phyloP scores from a whole-genome alignment of 2,329 filamentous ascomycete genomes.

The Rhexocercosporidium sp. region DNA sequence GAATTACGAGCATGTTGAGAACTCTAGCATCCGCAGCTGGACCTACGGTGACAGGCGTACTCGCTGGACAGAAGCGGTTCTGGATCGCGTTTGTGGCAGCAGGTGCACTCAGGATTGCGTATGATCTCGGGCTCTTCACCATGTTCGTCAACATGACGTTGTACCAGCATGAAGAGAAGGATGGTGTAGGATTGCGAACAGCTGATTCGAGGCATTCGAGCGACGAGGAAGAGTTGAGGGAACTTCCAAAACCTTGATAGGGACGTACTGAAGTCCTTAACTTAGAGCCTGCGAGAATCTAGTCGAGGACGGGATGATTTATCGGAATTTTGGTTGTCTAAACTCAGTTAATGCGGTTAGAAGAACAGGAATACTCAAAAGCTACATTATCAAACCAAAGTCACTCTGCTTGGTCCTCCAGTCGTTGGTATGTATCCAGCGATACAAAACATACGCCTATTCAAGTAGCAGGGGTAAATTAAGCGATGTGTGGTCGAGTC shows the following conservation, averaged over 20 bases:
- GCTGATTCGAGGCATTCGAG: background rate
- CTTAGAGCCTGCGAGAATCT: too few species aligned
- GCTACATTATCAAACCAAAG: background rate
- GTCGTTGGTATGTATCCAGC: background rate
- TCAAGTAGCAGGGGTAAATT: background rate
- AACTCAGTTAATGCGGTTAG: background rate
- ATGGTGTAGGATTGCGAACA: background rate
- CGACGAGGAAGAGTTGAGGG: conserved; percentile 15
- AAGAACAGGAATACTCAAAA: too few species aligned
- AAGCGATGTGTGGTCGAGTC: background rate
- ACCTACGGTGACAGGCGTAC: conserved; percentile 64
- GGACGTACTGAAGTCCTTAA: too few species aligned
- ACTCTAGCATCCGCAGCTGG: conserved; percentile 66
- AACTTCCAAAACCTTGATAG: background rate
- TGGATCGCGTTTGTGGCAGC: conserved; percentile 67
- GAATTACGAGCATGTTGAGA: conserved; percentile 70
- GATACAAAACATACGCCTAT: background rate
- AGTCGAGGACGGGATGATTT: too few species aligned
- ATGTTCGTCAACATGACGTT: conserved; percentile 49
- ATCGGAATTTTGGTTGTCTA: too few species aligned
- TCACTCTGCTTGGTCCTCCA: background rate
- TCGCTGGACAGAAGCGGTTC: conserved; percentile 61
- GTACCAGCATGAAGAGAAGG: conserved; percentile 32
- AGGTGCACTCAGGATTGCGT: conserved; percentile 62
- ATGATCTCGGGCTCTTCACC: conserved; percentile 61